Conservation (phyloP, 495 filamentous ascomycete species). For the Neurospora intermedia region DNA sequence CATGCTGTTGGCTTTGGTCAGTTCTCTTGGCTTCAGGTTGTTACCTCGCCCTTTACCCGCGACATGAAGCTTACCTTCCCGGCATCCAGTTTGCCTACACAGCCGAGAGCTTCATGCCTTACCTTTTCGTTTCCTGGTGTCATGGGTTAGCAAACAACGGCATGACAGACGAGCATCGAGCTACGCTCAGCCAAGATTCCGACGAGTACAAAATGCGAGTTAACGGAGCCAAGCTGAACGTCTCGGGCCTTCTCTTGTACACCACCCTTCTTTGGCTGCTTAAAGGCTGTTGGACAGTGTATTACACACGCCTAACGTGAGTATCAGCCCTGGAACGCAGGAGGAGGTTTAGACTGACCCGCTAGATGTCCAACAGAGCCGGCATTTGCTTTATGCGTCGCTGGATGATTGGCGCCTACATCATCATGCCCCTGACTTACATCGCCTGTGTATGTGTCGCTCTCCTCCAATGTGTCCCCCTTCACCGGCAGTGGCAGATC, state of each 20-base stretch:
- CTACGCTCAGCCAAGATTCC: no score
- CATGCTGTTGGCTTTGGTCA: slow-evolving; percentile 43
- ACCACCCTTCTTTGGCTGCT: slow-evolving; percentile 44
- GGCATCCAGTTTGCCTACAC: slow-evolving; percentile 28
- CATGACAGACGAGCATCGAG: slow-evolving; percentile 37
- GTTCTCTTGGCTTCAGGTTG: slow-evolving; percentile 6
- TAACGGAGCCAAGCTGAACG: not conserved
- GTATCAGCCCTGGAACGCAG: not conserved
- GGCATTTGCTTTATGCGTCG: slow-evolving; percentile 12
- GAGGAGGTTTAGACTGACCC: no score
- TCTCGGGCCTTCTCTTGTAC: slow-evolving; percentile 47
- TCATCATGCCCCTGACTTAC: slow-evolving; percentile 37
- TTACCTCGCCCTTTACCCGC: no score
- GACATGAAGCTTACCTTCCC: not conserved
- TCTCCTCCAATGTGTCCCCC: slow-evolving; percentile 32
- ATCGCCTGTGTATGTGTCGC: slow-evolving; percentile 35
- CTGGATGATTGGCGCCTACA: slow-evolving; percentile 37
- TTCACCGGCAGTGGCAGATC: slow-evolving; percentile 49
- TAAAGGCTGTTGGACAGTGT: slow-evolving; percentile 49
- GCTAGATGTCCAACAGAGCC: no score
- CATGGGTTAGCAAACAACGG: slow-evolving; percentile 39
- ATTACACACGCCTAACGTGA: slow-evolving; percentile 46
- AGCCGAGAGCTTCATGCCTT: slow-evolving; percentile 23
- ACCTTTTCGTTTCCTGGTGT: slow-evolving; percentile 19
- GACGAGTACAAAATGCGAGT: no score